Evolutionary conservation across 495 filamentous ascomycete species (phyloP).

Genomic region (Haplographium delicatum): DNA sequence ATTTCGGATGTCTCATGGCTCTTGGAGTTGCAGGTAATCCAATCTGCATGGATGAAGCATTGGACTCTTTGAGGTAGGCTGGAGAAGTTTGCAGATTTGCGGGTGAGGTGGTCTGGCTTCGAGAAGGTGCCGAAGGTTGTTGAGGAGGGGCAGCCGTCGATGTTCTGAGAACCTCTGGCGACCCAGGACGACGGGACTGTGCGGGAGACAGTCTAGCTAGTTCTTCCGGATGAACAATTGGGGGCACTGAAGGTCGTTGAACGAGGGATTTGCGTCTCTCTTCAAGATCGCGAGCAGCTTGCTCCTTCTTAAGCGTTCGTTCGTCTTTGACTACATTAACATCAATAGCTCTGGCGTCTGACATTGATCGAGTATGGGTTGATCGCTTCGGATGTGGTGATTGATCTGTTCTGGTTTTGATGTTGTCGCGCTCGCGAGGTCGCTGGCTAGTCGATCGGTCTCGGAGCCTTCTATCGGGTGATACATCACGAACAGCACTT

Average conservation of each 20-base stretch:
- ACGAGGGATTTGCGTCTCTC: slow-evolving; percentile 79
- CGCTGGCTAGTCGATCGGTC: slow-evolving; percentile 48
- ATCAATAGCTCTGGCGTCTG: slow-evolving; percentile 21
- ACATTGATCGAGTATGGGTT: slow-evolving; percentile 23
- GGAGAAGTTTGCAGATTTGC: slow-evolving; percentile 40
- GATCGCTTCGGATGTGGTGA: slow-evolving; percentile 15
- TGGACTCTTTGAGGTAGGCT: slow-evolving; percentile 35
- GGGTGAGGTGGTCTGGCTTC: slow-evolving; percentile 42
- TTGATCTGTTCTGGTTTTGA: slow-evolving; percentile 25
- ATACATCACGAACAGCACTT: slow-evolving; percentile 41
- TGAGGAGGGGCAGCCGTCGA: slow-evolving; percentile 32
- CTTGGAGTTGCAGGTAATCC: slow-evolving; percentile 79
- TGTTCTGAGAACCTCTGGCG: slow-evolving; percentile 27
- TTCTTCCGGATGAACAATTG: slow-evolving; percentile 75
- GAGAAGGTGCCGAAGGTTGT: slow-evolving; percentile 33
- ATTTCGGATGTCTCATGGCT: slow-evolving; percentile 76
- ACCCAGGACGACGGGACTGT: slow-evolving; percentile 26
- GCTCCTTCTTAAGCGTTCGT: slow-evolving; percentile 59
- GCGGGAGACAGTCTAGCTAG: slow-evolving; percentile 41
- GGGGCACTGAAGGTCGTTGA: slow-evolving; percentile 68
- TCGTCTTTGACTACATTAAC: slow-evolving; percentile 41
- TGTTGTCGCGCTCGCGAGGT: slow-evolving; percentile 28
- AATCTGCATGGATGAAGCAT: slow-evolving; percentile 32
- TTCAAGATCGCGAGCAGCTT: slow-evolving; percentile 81
- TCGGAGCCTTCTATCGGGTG: slow-evolving; percentile 40